phyloP scores from a whole-genome alignment of 1,284 basidiomycete genomes.

The Omphalotus olearius region DNA sequence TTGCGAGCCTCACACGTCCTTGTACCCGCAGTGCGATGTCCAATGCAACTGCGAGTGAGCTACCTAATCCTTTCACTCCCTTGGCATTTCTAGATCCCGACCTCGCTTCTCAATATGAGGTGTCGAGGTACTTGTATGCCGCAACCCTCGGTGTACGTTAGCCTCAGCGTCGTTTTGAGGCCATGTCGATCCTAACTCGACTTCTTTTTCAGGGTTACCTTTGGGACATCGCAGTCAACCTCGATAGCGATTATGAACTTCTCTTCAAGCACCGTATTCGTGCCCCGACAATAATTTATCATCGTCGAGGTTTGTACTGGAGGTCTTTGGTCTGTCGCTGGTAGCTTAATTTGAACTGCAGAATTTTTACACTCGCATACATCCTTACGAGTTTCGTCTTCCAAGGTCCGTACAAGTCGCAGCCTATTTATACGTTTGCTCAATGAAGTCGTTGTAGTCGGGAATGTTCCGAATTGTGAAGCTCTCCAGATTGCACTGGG shows the following conservation, averaged over 20 bases:
- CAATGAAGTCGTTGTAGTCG: neutral
- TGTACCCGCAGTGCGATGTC: too few species aligned
- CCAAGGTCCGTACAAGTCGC: neutral
- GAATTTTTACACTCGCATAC: slow-evolving; percentile 3
- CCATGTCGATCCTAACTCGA: too few species aligned
- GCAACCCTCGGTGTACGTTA: slow-evolving; percentile 1
- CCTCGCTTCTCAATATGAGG: neutral
- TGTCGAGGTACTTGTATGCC: neutral
- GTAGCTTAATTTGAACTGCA: neutral
- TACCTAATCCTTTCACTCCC: slow-evolving; percentile 2
- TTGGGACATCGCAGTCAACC: slow-evolving; percentile 4
- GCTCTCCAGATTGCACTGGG: neutral
- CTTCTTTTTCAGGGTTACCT: neutral
- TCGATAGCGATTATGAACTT: slow-evolving; percentile 1
- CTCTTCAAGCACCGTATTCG: neutral
- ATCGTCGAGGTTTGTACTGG: neutral
- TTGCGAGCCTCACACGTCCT: too few species aligned
- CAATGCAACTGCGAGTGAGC: neutral
- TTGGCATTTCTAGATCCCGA: neutral
- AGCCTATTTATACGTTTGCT: too few species aligned
- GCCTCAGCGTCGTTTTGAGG: neutral
- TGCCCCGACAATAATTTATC: neutral
- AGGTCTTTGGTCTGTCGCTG: neutral
- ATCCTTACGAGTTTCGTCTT: slow-evolving; percentile 1
- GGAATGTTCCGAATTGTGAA: neutral